Conservation (phyloP, 805 yeast species). For the Ogataea trehaloabstinens region DNA sequence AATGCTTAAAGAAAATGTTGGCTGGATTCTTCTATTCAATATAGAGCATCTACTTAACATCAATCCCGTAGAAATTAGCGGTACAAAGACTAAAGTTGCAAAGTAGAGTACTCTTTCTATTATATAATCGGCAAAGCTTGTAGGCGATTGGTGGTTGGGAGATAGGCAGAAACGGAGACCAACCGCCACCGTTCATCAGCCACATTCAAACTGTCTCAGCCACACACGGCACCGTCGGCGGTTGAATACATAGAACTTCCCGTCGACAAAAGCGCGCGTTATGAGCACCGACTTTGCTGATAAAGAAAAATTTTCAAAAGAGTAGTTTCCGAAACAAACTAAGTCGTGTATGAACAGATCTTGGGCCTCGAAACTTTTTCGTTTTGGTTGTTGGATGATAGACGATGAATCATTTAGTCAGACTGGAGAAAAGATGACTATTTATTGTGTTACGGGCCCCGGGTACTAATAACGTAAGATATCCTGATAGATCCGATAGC, state of each 20-base stretch:
- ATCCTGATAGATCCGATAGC: no score
- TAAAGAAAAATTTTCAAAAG: not conserved
- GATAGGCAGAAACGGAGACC: not conserved
- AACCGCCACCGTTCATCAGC: not conserved
- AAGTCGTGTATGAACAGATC: slow-evolving; percentile 1
- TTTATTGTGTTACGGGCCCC: no score
- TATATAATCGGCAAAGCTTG: not conserved
- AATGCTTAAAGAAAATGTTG: not conserved
- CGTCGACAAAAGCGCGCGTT: not conserved
- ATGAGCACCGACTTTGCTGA: not conserved
- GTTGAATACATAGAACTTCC: not conserved
- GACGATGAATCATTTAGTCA: not conserved
- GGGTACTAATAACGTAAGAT: no score
- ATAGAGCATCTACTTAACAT: not conserved
- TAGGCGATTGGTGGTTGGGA: not conserved
- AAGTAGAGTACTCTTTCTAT: no score
- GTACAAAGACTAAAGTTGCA: no score
- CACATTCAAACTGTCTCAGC: not conserved
- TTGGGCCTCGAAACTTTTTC: not conserved
- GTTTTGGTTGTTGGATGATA: not conserved
- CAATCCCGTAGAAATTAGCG: no score
- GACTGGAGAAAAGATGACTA: no score
- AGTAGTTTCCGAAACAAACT: not conserved
- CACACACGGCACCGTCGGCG: not conserved
- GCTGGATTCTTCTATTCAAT: not conserved